Percentiles rank a stretch among this genome's conserved stretches.
Conservation (phyloP, 2,329 filamentous ascomycete species). For the Alternaria sp. region DNA sequence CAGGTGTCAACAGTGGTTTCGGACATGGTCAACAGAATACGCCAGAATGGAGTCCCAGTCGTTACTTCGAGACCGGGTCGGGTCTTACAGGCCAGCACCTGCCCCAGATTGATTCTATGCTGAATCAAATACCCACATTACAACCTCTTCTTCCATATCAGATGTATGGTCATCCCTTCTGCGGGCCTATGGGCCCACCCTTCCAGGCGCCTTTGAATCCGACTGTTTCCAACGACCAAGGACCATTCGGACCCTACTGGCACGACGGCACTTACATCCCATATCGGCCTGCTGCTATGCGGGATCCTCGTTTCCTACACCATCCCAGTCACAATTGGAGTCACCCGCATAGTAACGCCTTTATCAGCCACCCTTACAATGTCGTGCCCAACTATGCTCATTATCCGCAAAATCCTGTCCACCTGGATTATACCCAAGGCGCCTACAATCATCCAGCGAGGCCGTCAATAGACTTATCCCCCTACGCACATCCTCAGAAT, state of each 20-base stretch:
- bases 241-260: constrained; percentile 51
- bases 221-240: constrained; percentile 51
- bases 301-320: constrained; percentile 48
- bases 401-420: constrained; percentile 35
- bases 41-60: constrained; percentile 44
- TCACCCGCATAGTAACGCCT: constrained; percentile 38
- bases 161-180: constrained; percentile 44
- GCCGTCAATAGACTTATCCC: constrained; percentile 32
- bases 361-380: constrained; percentile 34
- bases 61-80: constrained; percentile 47
- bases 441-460: constrained; percentile 30
- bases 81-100: constrained; percentile 50
- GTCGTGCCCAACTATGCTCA: constrained; percentile 30
- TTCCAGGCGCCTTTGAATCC: constrained; percentile 46
- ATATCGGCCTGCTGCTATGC: constrained; percentile 49
- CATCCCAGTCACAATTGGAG: constrained; percentile 42
- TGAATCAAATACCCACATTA: constrained; percentile 66
- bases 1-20: constrained; percentile 24
- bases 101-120: constrained; percentile 66
- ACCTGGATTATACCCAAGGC: constrained; percentile 33
- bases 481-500: constrained; percentile 34
- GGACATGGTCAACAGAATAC: constrained; percentile 28
- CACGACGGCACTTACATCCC: constrained; percentile 51
- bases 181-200: constrained; percentile 40
- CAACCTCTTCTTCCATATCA: constrained; percentile 61